Base-by-base conservation (phyloP, 2,329 filamentous ascomycete genomes). In the Cladosporium oxysporum region DNA sequence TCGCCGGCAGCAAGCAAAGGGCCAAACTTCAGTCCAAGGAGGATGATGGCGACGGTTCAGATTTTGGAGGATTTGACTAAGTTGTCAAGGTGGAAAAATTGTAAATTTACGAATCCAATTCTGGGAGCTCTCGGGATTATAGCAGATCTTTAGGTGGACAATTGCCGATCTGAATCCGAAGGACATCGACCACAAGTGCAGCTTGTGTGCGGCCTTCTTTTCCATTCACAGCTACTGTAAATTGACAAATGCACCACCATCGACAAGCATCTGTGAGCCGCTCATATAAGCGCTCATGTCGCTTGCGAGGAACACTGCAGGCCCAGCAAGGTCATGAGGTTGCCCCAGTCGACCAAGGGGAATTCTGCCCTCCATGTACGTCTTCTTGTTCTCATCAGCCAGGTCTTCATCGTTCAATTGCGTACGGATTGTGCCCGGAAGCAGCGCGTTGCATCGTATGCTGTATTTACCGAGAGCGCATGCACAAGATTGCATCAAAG, bases 231-330 rank as follows among this genome's bases (percentile, higher is more conserved):
- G 8, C 70, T 79, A 94, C 78, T 95, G 92, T 72, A 96, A 81
- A 78, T 96, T 96, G 18, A 96, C 93, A 83, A 95, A 97, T 68
- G 94, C 77, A 0, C 93, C 93, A 12, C 93, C 93, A 78, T 97
- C 93, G 16, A 97, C 93, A 69, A 97, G 77, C 71, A 97, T 75
- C 78, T 95, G 91, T 18, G 92, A 89, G 0, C 92, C 92, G 66
- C 88, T 94, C 79, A 95, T 90, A 79, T 93, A 95, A 28, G 86
- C 86, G 76, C 90, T 94, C 79, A 96, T 79, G 67, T 91, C 90
- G 73, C 89, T 91, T 0, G 90, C 92, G 74, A 96, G 81, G 78
- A 96, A 96, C 33, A 96, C 89, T 5, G 92, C 92, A 1, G 92
- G 92, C 0, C 93, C 92, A 0, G 88, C 91, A 76, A 96, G 77